Conservation (phyloP, 2,329 filamentous ascomycete species). For the Myriosclerotinia scirpicola region DNA sequence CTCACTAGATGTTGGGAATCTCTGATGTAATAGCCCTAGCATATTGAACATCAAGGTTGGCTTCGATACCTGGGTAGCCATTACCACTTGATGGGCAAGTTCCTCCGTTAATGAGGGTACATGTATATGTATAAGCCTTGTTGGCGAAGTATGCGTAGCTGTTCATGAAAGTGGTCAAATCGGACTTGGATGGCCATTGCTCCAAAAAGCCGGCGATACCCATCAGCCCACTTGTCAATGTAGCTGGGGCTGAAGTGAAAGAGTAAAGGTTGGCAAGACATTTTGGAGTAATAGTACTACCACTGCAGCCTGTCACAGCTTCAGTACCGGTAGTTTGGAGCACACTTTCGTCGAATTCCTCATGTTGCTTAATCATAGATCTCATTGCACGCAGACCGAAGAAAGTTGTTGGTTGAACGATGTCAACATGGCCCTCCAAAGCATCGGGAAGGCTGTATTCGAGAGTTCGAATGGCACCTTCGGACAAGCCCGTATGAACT, state of each 20-base stretch:
- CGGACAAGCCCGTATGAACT: conserved; percentile 31
- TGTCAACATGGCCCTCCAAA: conserved; percentile 57
- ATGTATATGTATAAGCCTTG: conserved; percentile 40
- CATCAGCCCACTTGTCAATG: conserved; percentile 32
- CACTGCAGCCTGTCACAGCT: conserved; percentile 36
- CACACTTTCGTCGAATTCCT: conserved; percentile 23
- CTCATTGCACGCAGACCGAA: conserved; percentile 47
- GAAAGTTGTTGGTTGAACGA: conserved; percentile 60
- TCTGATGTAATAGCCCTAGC: conserved; percentile 56
- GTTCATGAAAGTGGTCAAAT: conserved; percentile 37
- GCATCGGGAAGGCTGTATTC: conserved; percentile 48
- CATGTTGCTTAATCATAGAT: conserved; percentile 32
- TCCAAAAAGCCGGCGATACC: conserved; percentile 38
- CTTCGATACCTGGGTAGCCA: conserved; percentile 45
- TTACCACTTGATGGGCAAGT: conserved; percentile 36
- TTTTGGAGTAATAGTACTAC: conserved; percentile 35
- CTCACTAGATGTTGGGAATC: conserved; percentile 50
- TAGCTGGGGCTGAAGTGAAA: conserved; percentile 29
- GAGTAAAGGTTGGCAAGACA: conserved; percentile 39
- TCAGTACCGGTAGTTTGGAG: conserved; percentile 23
- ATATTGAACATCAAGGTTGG: conserved; percentile 60
- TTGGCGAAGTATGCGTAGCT: conserved; percentile 34
- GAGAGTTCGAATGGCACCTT: conserved; percentile 34
- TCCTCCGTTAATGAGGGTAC: conserved; percentile 37
- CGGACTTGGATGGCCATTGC: conserved; percentile 34